A percentile compares a stretch with the other conserved stretches of the same genome.
These are phyloP conservation scores for Acanthamoeba triangularis DNA, from an alignment of 208 protist species.

Conservation along the genomic window DNA sequence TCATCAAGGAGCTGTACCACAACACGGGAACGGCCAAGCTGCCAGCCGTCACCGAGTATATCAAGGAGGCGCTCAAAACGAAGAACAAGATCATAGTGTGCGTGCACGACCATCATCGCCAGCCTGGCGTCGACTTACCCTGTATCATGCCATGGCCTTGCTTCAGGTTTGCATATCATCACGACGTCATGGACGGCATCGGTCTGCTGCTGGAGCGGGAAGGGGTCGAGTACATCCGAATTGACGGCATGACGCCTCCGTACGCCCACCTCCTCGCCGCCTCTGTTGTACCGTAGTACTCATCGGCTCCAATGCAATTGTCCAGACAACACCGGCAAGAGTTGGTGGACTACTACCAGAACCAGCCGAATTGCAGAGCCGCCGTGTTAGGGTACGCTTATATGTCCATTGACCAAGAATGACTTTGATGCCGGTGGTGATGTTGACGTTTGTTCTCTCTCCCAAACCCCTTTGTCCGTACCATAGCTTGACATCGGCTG, in stretches of 20 bases:
- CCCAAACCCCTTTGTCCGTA: slow-evolving; percentile 77
- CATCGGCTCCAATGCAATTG: neutral
- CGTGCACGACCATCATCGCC: neutral
- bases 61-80: slow-evolving; percentile 77
- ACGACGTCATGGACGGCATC: slow-evolving; percentile 84
- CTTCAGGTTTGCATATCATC: slow-evolving; percentile 85
- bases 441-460: too few species aligned
- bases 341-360: slow-evolving; percentile 85
- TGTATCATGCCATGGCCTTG: neutral
- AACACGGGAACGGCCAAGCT: slow-evolving; percentile 82
- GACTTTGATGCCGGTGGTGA: neutral
- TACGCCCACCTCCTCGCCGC: neutral
- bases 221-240: slow-evolving; percentile 78
- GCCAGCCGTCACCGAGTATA: slow-evolving; percentile 78
- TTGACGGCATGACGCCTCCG: slow-evolving; percentile 71
- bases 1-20: slow-evolving; percentile 78
- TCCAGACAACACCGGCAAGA: slow-evolving; percentile 66
- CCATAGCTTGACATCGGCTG: slow-evolving; percentile 91
- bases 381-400: slow-evolving; percentile 79
- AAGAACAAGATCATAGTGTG: slow-evolving; percentile 84
- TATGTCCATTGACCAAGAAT: too few species aligned
- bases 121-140: too few species aligned
- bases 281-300: neutral
- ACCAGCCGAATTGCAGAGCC: slow-evolving; percentile 51
- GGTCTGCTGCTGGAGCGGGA: slow-evolving; percentile 44